Conservation (phyloP, 768 basidiomycete species). For the Lactifluus rugatus region DNA sequence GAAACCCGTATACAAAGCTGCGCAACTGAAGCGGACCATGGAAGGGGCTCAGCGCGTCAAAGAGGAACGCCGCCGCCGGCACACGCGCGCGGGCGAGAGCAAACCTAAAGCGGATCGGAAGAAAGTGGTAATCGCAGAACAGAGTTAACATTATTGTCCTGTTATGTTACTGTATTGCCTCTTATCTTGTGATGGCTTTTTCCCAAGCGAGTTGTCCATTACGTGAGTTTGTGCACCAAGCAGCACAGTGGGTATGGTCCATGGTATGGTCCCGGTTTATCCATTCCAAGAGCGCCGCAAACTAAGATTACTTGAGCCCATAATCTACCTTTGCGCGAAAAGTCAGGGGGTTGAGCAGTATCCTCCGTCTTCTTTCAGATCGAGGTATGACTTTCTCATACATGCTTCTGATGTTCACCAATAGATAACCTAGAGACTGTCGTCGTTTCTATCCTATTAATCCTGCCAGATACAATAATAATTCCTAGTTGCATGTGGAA, state of each 20-base stretch:
- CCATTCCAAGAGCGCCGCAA: not conserved
- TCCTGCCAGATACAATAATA: not conserved
- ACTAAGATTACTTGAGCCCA: not conserved
- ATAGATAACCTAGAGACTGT: not conserved
- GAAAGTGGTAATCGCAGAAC: slow-evolving; percentile 75
- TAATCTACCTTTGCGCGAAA: not conserved
- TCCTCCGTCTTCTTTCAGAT: not conserved
- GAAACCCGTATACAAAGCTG: slow-evolving; percentile 81
- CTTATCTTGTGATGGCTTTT: not conserved
- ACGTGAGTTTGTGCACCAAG: not conserved
- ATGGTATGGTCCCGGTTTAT: not conserved
- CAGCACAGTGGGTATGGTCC: not conserved
- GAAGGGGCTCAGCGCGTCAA: slow-evolving; percentile 81
- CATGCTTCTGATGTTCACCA: no score
- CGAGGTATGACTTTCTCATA: not conserved
- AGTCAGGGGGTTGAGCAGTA: not conserved
- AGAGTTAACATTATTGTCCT: slow-evolving; percentile 35
- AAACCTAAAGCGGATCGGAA: slow-evolving; percentile 91
- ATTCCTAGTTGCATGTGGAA: not conserved
- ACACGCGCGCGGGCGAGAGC: slow-evolving; percentile 73
- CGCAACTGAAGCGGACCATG: slow-evolving; percentile 88
- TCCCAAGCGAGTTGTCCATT: not conserved
- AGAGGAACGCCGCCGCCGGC: slow-evolving; percentile 85
- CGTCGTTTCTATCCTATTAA: not conserved
- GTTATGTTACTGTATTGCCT: not conserved